These are phyloP conservation scores for Aegilops tauschii DNA, from an alignment of 176 grass and related monocot species.

Conservation along the genomic window DNA sequence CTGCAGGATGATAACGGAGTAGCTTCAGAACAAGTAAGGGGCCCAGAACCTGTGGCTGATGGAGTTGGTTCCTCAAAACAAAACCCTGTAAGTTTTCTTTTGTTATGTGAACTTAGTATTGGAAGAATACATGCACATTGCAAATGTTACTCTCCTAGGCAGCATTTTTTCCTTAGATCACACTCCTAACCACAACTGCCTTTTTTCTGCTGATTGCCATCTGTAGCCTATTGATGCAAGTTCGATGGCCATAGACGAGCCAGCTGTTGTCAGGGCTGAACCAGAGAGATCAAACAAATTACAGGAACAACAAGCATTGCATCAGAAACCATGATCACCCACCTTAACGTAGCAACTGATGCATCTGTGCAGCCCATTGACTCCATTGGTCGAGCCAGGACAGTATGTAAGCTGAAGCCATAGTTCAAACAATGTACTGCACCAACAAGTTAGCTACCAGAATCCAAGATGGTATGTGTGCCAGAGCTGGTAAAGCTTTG, in stretches of 20 bases:
- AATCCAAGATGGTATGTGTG: background rate
- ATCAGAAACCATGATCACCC: conserved; percentile 34
- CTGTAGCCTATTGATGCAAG: conserved; percentile 41
- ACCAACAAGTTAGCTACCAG: background rate
- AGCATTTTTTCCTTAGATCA: background rate
- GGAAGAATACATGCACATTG: conserved; percentile 8
- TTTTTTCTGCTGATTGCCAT: background rate
- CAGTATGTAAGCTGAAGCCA: background rate
- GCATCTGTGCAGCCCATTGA: conserved; percentile 13
- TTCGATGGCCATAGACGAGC: conserved; percentile 51
- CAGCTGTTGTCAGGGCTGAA: conserved; percentile 34
- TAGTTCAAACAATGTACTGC: conserved; percentile 3
- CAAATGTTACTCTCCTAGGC: background rate
- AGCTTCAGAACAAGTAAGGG: conserved; percentile 23
- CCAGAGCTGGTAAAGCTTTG: background rate
- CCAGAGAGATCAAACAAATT: conserved; percentile 40
- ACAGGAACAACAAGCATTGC: conserved; percentile 18
- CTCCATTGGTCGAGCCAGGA: conserved; percentile 7
- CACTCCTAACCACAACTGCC: background rate
- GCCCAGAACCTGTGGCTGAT: conserved; percentile 35
- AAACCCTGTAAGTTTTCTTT: conserved; percentile 35
- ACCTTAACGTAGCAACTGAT: conserved; percentile 21
- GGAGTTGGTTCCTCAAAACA: conserved; percentile 36
- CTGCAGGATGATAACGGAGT: conserved; percentile 34
- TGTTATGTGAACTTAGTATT: conserved; percentile 2